Percentiles rank a stretch among this genome's conserved stretches.
Evolutionary conservation across 768 basidiomycete genomes (phyloP).

Genomic region (Amyloporia xantha): DNA sequence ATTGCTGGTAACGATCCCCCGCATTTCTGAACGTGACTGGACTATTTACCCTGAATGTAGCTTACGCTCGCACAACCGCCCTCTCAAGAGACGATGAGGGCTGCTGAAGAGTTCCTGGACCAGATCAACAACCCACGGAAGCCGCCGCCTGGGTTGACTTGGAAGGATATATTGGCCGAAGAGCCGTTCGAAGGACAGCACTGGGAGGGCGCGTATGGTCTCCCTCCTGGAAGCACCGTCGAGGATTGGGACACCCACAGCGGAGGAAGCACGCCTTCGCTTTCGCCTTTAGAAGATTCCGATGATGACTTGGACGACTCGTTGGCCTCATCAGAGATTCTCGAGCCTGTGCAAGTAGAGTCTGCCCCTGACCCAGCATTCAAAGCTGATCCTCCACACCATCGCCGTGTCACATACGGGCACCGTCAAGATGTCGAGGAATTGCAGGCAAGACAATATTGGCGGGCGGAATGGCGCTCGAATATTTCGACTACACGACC

Average conservation of each 20-base stretch:
- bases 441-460: conserved; percentile 62
- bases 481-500: conserved; percentile 34
- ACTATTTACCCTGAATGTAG: conserved; percentile 28
- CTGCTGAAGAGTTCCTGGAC: conserved; percentile 50
- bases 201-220: conserved; percentile 69
- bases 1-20: conserved; percentile 43
- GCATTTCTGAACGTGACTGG: no score
- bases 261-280: conserved; percentile 56
- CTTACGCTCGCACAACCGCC: conserved; percentile 52
- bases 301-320: conserved; percentile 12
- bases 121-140: conserved; percentile 36
- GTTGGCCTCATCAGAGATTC: conserved; percentile 12
- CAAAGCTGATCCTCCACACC: background rate
- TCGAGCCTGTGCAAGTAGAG: background rate
- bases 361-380: background rate
- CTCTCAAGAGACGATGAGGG: conserved; percentile 37
- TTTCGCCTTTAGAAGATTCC: conserved; percentile 47
- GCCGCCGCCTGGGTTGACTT: conserved; percentile 44
- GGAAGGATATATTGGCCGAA: conserved; percentile 74
- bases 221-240: conserved; percentile 40
- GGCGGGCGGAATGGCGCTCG: conserved; percentile 60
- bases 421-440: conserved; percentile 56
- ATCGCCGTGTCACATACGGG: conserved; percentile 26
- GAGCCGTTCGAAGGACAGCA: conserved; percentile 85
- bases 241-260: conserved; percentile 40